These are phyloP conservation scores for Limnomonas spitsbergensis DNA, from an alignment of 139 green algal genomes.

Conservation along the genomic window DNA sequence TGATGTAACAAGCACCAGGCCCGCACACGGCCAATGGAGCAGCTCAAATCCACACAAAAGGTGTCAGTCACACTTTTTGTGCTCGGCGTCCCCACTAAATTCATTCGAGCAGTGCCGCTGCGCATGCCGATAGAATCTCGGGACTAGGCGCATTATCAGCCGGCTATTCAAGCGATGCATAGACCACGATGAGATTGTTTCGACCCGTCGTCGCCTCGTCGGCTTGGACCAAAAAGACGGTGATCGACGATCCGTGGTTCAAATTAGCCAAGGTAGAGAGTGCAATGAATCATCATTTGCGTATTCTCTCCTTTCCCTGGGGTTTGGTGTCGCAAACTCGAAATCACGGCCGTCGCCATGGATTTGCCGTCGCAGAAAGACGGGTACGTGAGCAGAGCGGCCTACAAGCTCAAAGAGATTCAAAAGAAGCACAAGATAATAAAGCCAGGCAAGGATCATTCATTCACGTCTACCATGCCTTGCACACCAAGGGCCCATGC, in stretches of 20 bases:
- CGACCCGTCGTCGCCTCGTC: slow-evolving; percentile 22
- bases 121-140: too few relatives aligned
- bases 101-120: too few relatives aligned
- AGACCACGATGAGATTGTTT: not conserved
- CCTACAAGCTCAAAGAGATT: slow-evolving; percentile 82
- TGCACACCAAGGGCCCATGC: too few relatives aligned
- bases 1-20: too few relatives aligned
- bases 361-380: slow-evolving; percentile 46
- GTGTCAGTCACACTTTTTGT: too few relatives aligned
- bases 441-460: slow-evolving; percentile 37
- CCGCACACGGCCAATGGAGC: too few relatives aligned
- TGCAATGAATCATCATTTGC: not conserved
- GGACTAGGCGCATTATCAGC: too few relatives aligned
- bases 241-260: slow-evolving; percentile 57
- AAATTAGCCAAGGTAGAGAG: slow-evolving; percentile 56
- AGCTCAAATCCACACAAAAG: too few relatives aligned
- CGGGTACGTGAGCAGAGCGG: slow-evolving; percentile 72
- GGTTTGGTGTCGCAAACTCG: too few relatives aligned
- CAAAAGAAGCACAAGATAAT: slow-evolving; percentile 80
- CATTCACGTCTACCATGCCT: too few relatives aligned
- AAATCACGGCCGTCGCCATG: not conserved
- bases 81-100: too few relatives aligned
- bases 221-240: slow-evolving; percentile 33
- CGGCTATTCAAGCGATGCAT: not conserved
- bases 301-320: not conserved